Evolutionary conservation across 2,329 filamentous ascomycete genomes (phyloP), one percentile per base, ranked within the genome.

Genomic region (Cladophialophora immunda): DNA sequence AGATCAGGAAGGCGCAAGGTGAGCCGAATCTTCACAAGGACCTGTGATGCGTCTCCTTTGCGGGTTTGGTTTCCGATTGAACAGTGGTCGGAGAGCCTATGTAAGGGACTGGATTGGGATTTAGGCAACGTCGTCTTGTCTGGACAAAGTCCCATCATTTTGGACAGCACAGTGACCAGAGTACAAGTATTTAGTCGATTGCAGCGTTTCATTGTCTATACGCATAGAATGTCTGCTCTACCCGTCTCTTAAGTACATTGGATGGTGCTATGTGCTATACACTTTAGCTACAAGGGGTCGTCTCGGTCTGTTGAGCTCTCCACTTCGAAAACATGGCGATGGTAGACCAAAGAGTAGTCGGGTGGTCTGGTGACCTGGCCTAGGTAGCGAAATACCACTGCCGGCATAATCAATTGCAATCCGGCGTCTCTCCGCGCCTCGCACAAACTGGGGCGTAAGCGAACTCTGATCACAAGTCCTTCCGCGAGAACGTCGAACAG

Each of bases 1-100:
- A 47, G 52, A 56, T 62, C n/a, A 27, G 60, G 60, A 32, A 45
- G 17, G 36, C 50, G 22, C 60, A 62, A 47, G 60, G 60, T 6
- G 30, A 27, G 9, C 60, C 60, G 17, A 62, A 56, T 53, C 22
- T 62, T 25, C 58, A 62, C 47, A 54, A 62, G 29, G 58, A 62
- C 22, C 30, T 62, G 45, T 62, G 58, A 62, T 25, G 22, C 4
- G 13, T 15, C 13, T 29, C 6, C 32, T 9, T 45, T 4, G 11
- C 27, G 5, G n/a, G 36, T n/a, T 30, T 17, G 22, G 13, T 17
- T 6, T 3, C 17, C 17, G 22, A n/a, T 41, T 19, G 13, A 38
- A 41, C 34, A 17, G 17, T 38, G 9, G 17, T 7, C 19, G 34
- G 32, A 17, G 13, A 25, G 29, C 27, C 19, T 9, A 50, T 4